Percentiles rank a stretch among this genome's conserved stretches.
These are phyloP conservation scores for Citrullus colocynthis DNA, from an alignment of 306 rosid species.

Conservation along the genomic window DNA sequence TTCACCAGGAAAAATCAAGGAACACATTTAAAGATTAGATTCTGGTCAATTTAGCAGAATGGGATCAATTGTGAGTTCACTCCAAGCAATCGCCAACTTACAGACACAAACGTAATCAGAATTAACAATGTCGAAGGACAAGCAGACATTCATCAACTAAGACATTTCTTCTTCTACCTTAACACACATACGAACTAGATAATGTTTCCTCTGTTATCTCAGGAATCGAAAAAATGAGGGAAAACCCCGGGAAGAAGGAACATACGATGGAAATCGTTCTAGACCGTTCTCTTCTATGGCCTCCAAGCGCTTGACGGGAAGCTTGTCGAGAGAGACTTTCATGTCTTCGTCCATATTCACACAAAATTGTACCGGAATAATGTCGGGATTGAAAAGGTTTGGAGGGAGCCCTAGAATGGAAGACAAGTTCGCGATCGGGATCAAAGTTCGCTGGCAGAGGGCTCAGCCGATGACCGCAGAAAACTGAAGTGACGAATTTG, in stretches of 20 bases:
- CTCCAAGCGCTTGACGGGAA: slow-evolving; percentile 79
- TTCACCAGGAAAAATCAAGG: background rate
- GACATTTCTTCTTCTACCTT: background rate
- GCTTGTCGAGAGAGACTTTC: slow-evolving; percentile 70
- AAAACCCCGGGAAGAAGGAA: background rate
- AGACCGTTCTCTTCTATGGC: slow-evolving; percentile 70
- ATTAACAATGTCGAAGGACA: background rate
- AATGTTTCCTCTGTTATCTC: background rate
- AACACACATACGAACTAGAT: background rate
- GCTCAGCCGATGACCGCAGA: background rate
- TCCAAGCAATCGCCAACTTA: background rate
- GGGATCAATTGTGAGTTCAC: background rate
- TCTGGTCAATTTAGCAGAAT: background rate
- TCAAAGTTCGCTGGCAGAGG: slow-evolving; percentile 1
- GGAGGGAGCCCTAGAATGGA: slow-evolving; percentile 8
- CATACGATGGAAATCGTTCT: slow-evolving; percentile 73
- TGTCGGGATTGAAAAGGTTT: background rate
- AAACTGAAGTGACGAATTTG: background rate
- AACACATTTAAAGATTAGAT: background rate
- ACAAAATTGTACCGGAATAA: background rate
- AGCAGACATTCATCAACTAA: background rate
- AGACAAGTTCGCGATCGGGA: background rate
- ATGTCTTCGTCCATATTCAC: slow-evolving; percentile 41
- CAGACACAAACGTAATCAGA: background rate
- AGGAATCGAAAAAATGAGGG: background rate